Conservation (phyloP, 2,329 filamentous ascomycete species). For the Aspergillus tamarii region DNA sequence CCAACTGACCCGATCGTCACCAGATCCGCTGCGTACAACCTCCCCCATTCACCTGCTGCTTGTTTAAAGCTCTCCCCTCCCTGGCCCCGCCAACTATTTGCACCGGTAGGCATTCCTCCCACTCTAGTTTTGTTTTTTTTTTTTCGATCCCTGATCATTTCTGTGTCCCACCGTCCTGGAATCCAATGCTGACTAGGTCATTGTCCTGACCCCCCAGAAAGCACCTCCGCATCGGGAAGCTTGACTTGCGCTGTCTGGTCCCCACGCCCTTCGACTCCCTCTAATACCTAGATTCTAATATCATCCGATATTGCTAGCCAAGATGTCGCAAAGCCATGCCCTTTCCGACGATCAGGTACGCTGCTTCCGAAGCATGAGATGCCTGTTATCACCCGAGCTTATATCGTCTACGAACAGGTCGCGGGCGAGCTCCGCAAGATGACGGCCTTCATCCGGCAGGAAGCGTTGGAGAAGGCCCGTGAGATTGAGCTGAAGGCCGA, state of each 20-base stretch:
- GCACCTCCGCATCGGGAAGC: conserved; percentile 26
- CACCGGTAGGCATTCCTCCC: conserved; percentile 1
- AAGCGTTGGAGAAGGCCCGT: conserved; percentile 93
- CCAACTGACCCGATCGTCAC: conserved; percentile 18
- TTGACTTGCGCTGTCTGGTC: conserved; percentile 18
- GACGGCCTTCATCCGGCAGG: conserved; percentile 99
- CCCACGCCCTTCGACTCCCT: conserved; percentile 16
- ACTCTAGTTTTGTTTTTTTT: neutral
- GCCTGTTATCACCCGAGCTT: conserved; percentile 25
- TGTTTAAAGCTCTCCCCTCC: conserved; percentile 5
- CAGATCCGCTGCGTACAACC: conserved; percentile 18
- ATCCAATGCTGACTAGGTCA: conserved; percentile 20
- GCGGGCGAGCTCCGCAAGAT: conserved; percentile 99
- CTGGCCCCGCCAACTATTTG: conserved; percentile 1
- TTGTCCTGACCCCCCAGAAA: conserved; percentile 13
- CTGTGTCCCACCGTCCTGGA: neutral
- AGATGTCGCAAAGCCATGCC: conserved; percentile 90
- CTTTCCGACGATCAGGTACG: conserved; percentile 96
- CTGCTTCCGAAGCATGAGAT: conserved; percentile 1
- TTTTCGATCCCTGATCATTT: neutral
- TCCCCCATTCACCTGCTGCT: conserved; percentile 9
- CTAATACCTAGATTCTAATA: conserved; percentile 8
- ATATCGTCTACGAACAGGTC: conserved; percentile 63
- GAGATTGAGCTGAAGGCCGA: conserved; percentile 99
- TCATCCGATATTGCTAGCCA: conserved; percentile 46